Evolutionary conservation across 2,329 filamentous ascomycete genomes (phyloP).

Genomic region (Diaporthe caulivora): DNA sequence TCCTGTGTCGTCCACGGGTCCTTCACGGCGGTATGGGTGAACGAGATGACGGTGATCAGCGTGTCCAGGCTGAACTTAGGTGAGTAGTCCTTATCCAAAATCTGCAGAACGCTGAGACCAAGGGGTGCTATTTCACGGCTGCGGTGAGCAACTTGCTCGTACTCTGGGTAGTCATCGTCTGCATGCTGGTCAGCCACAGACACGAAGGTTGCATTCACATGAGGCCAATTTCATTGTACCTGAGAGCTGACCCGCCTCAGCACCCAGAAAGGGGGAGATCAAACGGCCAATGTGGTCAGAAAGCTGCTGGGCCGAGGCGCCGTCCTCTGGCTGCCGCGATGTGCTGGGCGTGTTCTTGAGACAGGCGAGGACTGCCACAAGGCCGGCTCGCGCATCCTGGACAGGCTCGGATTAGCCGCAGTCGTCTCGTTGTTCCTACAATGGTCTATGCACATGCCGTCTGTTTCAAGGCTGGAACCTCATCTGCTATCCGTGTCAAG

Average conservation of each 20-base stretch:
- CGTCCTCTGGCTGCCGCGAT: conserved; percentile 17
- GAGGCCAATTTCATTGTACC: background rate
- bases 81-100: background rate
- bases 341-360: conserved; percentile 26
- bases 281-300: conserved; percentile 20
- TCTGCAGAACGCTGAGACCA: conserved; percentile 26
- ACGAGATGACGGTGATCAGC: conserved; percentile 51
- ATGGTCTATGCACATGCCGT: conserved; percentile 8
- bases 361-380: conserved; percentile 32
- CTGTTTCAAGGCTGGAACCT: conserved; percentile 1
- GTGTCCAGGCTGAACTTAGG: conserved; percentile 42
- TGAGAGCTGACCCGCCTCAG: background rate
- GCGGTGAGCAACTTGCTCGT: conserved; percentile 27
- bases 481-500: conserved; percentile 20
- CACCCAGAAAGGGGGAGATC: conserved; percentile 22
- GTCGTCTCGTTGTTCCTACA: background rate
- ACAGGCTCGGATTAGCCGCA: conserved; percentile 7
- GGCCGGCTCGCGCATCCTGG: conserved; percentile 19
- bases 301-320: conserved; percentile 11
- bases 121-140: conserved; percentile 27
- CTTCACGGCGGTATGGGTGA: conserved; percentile 39
- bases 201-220: background rate
- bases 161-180: conserved; percentile 29
- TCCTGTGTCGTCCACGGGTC: conserved; percentile 49
- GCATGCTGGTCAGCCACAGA: conserved; percentile 2